Evolutionary conservation across 768 basidiomycete genomes (phyloP).

Genomic region (Coprinellus micaceus): DNA sequence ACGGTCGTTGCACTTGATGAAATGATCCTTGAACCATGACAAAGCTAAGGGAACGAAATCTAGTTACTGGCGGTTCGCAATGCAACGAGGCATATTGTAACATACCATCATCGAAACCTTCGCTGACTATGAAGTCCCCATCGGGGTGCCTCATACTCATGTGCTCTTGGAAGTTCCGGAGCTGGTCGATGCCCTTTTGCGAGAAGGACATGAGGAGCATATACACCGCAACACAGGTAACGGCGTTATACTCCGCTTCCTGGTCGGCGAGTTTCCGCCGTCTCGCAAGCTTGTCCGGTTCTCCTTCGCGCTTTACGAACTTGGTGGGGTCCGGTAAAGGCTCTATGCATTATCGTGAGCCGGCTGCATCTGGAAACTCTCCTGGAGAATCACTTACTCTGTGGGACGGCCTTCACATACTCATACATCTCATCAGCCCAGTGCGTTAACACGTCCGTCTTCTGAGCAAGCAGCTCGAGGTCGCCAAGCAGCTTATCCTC

Average conservation of each 20-base stretch:
- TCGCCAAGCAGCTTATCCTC: slow-evolving; percentile 79
- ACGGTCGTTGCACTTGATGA: slow-evolving; percentile 91
- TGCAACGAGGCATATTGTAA: neutral
- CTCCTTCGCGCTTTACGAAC: slow-evolving; percentile 67
- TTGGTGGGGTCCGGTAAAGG: slow-evolving; percentile 78
- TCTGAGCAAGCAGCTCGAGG: slow-evolving; percentile 91
- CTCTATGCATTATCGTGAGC: slow-evolving; percentile 40
- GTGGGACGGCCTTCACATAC: slow-evolving; percentile 78
- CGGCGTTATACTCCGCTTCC: slow-evolving; percentile 79
- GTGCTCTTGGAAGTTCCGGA: slow-evolving; percentile 76
- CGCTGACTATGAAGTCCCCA: slow-evolving; percentile 69
- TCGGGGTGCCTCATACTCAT: slow-evolving; percentile 78
- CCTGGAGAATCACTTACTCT: slow-evolving; percentile 51
- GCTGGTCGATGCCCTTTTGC: slow-evolving; percentile 85
- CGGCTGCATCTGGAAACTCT: neutral
- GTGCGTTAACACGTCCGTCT: slow-evolving; percentile 88
- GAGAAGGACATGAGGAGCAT: slow-evolving; percentile 91
- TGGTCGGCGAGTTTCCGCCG: slow-evolving; percentile 69
- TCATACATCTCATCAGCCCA: slow-evolving; percentile 96
- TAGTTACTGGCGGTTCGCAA: slow-evolving; percentile 30
- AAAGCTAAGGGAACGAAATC: slow-evolving; percentile 24
- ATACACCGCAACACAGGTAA: slow-evolving; percentile 85
- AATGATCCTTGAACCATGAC: slow-evolving; percentile 90
- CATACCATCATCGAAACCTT: slow-evolving; percentile 76
- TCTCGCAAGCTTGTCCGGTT: slow-evolving; percentile 65